phyloP scores from a whole-genome alignment of 2,329 filamentous ascomycete species.

The Exophiala dermatitidis region DNA sequence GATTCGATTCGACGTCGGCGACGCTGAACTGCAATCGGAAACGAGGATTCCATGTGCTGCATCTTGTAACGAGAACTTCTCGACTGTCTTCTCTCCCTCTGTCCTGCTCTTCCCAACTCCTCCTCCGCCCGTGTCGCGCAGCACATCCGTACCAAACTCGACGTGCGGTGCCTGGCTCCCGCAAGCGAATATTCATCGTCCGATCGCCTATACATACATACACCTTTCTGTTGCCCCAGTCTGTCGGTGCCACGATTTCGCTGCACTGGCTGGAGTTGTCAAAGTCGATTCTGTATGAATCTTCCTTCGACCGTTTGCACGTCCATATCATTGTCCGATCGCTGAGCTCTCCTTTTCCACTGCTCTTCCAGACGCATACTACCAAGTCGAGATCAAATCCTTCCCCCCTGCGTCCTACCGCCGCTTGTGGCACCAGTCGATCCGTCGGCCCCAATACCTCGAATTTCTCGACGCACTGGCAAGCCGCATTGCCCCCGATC shows the following conservation, averaged over 20 bases:
- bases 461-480: constrained; percentile 9
- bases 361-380: constrained; percentile 5
- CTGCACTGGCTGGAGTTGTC: not conserved
- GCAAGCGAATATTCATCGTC: not conserved
- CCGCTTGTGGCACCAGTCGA: constrained; percentile 9
- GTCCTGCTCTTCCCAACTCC: not conserved
- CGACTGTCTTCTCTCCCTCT: not conserved
- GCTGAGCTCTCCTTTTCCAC: not conserved
- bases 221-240: not conserved
- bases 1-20: not conserved
- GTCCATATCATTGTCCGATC: no score
- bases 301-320: not conserved
- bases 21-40: not conserved
- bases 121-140: not conserved
- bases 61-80: not conserved
- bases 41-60: not conserved
- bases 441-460: constrained; percentile 1
- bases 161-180: not conserved
- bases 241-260: not conserved
- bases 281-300: not conserved
- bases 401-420: constrained; percentile 10
- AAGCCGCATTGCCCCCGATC: constrained; percentile 12
- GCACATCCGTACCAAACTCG: not conserved
- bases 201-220: not conserved
- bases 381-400: constrained; percentile 9